These are phyloP conservation scores for Boletus fagicola DNA, from an alignment of 768 basidiomycete species.

Conservation along the genomic window DNA sequence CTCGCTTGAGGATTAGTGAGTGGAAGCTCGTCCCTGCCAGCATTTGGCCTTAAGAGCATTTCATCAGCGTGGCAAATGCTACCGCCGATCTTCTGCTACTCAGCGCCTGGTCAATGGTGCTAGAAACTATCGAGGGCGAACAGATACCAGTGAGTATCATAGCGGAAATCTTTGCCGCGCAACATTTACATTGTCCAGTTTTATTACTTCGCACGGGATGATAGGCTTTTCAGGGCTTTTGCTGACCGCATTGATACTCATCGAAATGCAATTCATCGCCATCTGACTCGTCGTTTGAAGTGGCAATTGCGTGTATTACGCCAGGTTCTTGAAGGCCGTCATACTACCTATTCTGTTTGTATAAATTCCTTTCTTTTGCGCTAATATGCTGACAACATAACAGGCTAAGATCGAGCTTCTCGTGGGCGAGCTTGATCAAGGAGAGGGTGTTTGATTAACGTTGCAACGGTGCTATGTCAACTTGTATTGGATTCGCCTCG, in stretches of 20 bases:
- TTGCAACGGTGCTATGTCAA: neutral
- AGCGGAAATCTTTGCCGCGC: neutral
- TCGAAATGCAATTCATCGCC: constrained; percentile 46
- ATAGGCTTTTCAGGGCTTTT: constrained; percentile 77
- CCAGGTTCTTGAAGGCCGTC: constrained; percentile 63
- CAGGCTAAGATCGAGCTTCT: constrained; percentile 67
- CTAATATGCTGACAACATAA: constrained; percentile 7
- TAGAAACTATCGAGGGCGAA: constrained; percentile 58
- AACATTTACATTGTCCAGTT: constrained; percentile 36
- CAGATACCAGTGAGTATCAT: constrained; percentile 62
- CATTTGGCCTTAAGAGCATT: neutral
- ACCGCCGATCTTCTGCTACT: constrained; percentile 81
- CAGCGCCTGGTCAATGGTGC: constrained; percentile 70
- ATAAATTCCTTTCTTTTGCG: neutral
- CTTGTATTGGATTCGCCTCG: neutral
- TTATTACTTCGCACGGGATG: constrained; percentile 94
- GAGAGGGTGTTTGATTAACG: constrained; percentile 44
- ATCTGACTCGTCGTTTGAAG: constrained; percentile 55
- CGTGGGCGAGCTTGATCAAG: constrained; percentile 61
- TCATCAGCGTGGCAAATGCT: constrained; percentile 78
- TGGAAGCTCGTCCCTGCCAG: constrained; percentile 10
- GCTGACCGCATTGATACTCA: constrained; percentile 39
- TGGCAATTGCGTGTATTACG: constrained; percentile 69
- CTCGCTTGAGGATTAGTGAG: constrained; percentile 87
- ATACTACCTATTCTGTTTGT: constrained; percentile 63